phyloP scores from a whole-genome alignment of 768 basidiomycete genomes.

The Phaeolepiota aurea region DNA sequence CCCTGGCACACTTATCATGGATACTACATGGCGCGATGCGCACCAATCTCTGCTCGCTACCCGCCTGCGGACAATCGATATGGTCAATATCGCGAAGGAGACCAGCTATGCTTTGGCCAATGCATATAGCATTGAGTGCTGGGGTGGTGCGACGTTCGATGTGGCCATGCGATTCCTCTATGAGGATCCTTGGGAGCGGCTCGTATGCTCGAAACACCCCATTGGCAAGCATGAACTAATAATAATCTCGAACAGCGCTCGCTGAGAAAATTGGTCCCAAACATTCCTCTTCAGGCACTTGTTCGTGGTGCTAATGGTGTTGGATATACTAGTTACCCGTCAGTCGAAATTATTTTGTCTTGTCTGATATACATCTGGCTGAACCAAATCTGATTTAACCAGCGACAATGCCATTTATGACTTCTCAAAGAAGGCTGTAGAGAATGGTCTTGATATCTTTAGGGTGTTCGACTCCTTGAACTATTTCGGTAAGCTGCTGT shows the following conservation, averaged over 20 bases:
- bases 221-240: neutral
- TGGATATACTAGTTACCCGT: conserved; percentile 98
- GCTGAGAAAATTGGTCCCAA: conserved; percentile 92
- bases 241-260: conserved; percentile 49
- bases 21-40: conserved; percentile 99
- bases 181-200: conserved; percentile 98
- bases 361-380: neutral
- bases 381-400: too few species aligned
- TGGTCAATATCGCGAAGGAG: conserved; percentile 97
- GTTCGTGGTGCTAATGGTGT: conserved; percentile 99
- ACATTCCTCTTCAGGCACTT: conserved; percentile 96
- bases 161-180: conserved; percentile 99
- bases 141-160: conserved; percentile 99
- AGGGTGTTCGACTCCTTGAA: conserved; percentile 98
- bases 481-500: conserved; percentile 71
- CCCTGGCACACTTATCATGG: conserved; percentile 92
- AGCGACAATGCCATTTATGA: conserved; percentile 99
- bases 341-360: conserved; percentile 17
- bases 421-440: conserved; percentile 99
- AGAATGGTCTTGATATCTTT: conserved; percentile 99
- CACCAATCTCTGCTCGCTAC: conserved; percentile 98
- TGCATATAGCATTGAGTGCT: conserved; percentile 95
- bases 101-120: conserved; percentile 93
- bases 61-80: conserved; percentile 90
- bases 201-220: conserved; percentile 42